These are phyloP conservation scores for Carex kokanica DNA, from an alignment of 176 grass and related monocot species.

Conservation along the genomic window DNA sequence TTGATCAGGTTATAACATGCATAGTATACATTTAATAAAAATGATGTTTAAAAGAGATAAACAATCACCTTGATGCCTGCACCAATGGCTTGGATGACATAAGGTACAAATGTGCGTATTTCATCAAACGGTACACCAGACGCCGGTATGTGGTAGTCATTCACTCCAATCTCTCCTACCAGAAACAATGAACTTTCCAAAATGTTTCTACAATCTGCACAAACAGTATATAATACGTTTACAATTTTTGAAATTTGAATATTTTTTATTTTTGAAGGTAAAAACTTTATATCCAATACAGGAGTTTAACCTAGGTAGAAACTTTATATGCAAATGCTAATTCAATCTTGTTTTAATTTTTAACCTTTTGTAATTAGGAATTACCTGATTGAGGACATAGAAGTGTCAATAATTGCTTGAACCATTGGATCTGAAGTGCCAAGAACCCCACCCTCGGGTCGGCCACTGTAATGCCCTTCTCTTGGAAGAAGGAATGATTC, in stretches of 20 bases:
- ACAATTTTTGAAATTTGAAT: not conserved
- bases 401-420: conserved; percentile 6
- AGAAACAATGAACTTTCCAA: conserved; percentile 7
- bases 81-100: not conserved
- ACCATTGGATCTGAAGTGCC: conserved; percentile 15
- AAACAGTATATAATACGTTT: not conserved
- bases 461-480: not conserved
- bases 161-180: conserved; percentile 28
- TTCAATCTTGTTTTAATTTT: not conserved
- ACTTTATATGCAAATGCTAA: not conserved
- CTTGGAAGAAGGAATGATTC: conserved; percentile 16
- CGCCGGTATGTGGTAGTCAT: conserved; percentile 9
- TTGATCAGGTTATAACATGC: no score
- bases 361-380: not conserved
- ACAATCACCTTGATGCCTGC: not conserved
- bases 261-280: no score
- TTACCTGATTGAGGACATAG: conserved; percentile 13
- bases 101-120: conserved; percentile 9
- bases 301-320: no score
- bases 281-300: no score
- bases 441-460: not conserved
- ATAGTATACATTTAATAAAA: not conserved
- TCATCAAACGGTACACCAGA: not conserved
- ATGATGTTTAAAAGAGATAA: not conserved
- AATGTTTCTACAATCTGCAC: not conserved